Evolutionary conservation across 768 basidiomycete species (phyloP).

Genomic region (Mycena epipterygia): DNA sequence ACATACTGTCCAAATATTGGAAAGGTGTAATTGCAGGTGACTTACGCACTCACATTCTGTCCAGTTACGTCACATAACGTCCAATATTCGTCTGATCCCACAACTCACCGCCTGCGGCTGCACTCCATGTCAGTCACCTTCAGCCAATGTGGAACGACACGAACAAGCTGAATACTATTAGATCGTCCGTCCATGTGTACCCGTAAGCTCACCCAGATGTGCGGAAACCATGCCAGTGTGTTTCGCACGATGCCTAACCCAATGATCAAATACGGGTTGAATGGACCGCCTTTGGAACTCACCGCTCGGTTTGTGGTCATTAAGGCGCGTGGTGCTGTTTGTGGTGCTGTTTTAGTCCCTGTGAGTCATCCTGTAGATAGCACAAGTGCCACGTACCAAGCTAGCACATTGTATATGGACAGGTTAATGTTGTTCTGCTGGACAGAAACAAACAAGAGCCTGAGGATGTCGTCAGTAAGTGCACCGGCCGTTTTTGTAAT

Average conservation of each 20-base stretch:
- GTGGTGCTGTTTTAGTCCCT: neutral
- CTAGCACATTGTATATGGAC: neutral
- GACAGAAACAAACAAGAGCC: constrained; percentile 13
- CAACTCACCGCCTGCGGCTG: neutral
- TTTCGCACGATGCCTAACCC: neutral
- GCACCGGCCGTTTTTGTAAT: constrained; percentile 4
- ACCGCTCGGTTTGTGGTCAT: neutral
- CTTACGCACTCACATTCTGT: constrained; percentile 4
- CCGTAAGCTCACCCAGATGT: constrained; percentile 10
- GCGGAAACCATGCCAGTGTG: constrained; percentile 10
- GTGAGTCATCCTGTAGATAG: constrained; percentile 8
- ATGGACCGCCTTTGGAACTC: constrained; percentile 1
- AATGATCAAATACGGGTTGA: neutral
- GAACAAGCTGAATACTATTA: constrained; percentile 4
- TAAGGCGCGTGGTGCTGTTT: neutral
- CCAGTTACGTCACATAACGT: neutral
- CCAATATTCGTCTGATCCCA: neutral
- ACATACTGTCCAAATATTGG: constrained; percentile 14
- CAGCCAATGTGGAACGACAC: neutral
- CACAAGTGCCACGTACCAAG: neutral
- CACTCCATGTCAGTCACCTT: neutral
- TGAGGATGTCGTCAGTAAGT: neutral
- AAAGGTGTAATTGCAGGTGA: neutral
- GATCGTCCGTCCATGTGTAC: neutral
- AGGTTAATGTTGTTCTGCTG: constrained; percentile 12